Conservation (phyloP, 2,329 filamentous ascomycete species). For the Thermoascus crustaceus region DNA sequence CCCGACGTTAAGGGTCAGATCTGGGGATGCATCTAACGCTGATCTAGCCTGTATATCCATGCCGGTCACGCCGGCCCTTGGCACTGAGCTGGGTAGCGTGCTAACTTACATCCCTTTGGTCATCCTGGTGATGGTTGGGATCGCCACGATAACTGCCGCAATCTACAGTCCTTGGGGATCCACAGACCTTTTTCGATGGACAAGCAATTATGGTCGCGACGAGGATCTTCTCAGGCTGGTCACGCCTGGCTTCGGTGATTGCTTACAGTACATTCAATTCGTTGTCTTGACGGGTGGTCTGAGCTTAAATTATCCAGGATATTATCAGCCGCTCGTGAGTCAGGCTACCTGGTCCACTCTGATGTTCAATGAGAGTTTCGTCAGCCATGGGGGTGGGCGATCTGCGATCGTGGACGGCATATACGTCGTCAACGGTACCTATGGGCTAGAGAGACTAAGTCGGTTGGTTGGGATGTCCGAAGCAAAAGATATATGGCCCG, state of each 20-base stretch:
- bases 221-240: conserved; percentile 84
- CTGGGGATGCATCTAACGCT: conserved; percentile 58
- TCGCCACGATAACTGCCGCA: conserved; percentile 74
- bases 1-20: conserved; percentile 63
- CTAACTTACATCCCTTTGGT: conserved; percentile 69
- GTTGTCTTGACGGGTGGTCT: conserved; percentile 79
- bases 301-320: conserved; percentile 83
- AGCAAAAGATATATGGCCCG: conserved; percentile 78
- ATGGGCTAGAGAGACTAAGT: conserved; percentile 70
- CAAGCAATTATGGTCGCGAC: conserved; percentile 94
- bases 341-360: conserved; percentile 81
- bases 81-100: conserved; percentile 56
- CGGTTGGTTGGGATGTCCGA: conserved; percentile 75
- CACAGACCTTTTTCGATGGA: conserved; percentile 84
- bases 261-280: conserved; percentile 94
- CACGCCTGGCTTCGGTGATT: conserved; percentile 93
- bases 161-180: conserved; percentile 94
- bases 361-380: conserved; percentile 88
- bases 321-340: conserved; percentile 84
- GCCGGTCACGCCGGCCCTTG: conserved; percentile 77
- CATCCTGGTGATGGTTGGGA: conserved; percentile 68
- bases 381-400: conserved; percentile 58
- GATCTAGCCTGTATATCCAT: conserved; percentile 72
- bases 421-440: conserved; percentile 69
- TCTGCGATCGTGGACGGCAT: conserved; percentile 29